Conservation (phyloP, 305 asterid species). For the Solanum hybrid region DNA sequence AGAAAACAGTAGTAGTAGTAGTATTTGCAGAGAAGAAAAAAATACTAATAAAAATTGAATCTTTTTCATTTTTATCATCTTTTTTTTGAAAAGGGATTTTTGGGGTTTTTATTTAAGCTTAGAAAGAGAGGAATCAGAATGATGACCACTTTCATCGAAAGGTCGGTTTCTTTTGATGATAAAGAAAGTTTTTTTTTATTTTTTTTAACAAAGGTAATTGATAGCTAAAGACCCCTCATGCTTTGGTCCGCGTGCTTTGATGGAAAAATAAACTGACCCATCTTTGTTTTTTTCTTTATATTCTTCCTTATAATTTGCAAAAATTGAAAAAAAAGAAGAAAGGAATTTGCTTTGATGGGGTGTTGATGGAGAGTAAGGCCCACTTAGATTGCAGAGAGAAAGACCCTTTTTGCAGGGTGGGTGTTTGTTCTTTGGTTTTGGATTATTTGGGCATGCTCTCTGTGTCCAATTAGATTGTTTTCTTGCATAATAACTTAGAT, state of each 20-base stretch:
- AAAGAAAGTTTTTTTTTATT: background rate
- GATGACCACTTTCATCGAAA: conserved; percentile 55
- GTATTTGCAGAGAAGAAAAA: background rate
- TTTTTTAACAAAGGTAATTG: conserved; percentile 1
- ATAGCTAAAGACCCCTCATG: conserved; percentile 56
- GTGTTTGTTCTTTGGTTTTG: conserved; percentile 75
- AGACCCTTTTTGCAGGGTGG: conserved; percentile 53
- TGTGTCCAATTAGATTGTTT: conserved; percentile 40
- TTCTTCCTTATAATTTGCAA: conserved; percentile 12
- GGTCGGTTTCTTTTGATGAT: conserved; percentile 61
- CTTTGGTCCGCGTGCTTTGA: conserved; percentile 91
- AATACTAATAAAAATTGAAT: conserved; percentile 1
- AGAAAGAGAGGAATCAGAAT: conserved; percentile 23
- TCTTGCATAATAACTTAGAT: conserved; percentile 34
- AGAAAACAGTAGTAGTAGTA: background rate
- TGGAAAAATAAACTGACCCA: conserved; percentile 51
- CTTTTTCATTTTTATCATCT: conserved; percentile 12
- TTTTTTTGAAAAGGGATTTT: conserved; percentile 15
- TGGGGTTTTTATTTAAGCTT: conserved; percentile 19
- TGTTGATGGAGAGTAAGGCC: conserved; percentile 50
- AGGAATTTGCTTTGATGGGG: conserved; percentile 26
- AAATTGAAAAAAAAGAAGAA: conserved; percentile 6
- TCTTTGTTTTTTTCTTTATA: conserved; percentile 9
- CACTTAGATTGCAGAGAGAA: conserved; percentile 42
- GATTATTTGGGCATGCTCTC: conserved; percentile 47